A percentile compares a stretch with the other conserved stretches of the same genome.
phyloP scores from a whole-genome alignment of 1,139 yeast species.

The Kodamaea arcana region DNA sequence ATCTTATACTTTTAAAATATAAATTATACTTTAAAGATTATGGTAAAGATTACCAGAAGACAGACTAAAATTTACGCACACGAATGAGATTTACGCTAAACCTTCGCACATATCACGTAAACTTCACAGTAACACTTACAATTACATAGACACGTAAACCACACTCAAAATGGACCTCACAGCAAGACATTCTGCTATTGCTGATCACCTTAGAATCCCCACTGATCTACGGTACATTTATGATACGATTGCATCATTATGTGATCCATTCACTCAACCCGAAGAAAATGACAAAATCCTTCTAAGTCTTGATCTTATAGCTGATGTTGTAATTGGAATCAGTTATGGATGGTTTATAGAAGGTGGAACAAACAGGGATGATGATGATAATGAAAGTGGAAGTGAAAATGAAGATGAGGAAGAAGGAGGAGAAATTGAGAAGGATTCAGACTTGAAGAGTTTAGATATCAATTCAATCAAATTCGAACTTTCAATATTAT shows the following conservation, averaged over 20 bases:
- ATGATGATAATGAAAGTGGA: slow-evolving; percentile 8
- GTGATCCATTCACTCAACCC: slow-evolving; percentile 70
- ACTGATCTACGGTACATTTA: slow-evolving; percentile 18
- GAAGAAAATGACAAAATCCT: slow-evolving; percentile 51
- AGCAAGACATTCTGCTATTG: slow-evolving; percentile 21
- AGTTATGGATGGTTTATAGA: slow-evolving; percentile 13
- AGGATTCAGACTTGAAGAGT: slow-evolving; percentile 2
- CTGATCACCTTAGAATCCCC: slow-evolving; percentile 17
- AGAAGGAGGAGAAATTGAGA: slow-evolving; percentile 8
- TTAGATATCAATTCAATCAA: slow-evolving; percentile 23
- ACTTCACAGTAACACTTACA: no score
- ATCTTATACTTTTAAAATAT: no score
- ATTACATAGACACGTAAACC: no score
- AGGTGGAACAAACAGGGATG: background rate
- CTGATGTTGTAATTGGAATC: slow-evolving; percentile 50
- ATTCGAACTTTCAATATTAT: slow-evolving; percentile 32
- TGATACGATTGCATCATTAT: slow-evolving; percentile 38
- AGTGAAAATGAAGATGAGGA: slow-evolving; percentile 1
- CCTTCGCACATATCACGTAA: no score
- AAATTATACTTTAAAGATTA: no score
- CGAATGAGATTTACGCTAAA: no score
- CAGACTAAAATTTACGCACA: no score
- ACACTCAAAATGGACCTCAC: slow-evolving; percentile 15
- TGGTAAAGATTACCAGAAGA: no score
- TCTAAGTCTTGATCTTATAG: slow-evolving; percentile 51